These are phyloP conservation scores for Pochonia chlamydosporia DNA, from an alignment of 2,329 filamentous ascomycete species.

Conservation along the genomic window DNA sequence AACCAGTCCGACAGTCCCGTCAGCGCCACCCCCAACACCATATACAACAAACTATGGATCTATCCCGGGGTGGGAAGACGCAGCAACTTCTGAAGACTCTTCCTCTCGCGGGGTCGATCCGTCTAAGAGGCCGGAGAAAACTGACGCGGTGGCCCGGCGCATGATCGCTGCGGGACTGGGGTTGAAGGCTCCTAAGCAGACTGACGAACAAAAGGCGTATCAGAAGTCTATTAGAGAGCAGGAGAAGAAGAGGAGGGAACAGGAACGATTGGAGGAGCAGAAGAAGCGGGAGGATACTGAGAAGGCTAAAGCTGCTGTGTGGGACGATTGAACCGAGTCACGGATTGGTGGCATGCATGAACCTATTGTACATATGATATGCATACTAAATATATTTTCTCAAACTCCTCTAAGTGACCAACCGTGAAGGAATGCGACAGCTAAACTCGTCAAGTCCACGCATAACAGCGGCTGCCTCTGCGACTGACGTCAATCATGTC, in stretches of 20 bases:
- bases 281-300: conserved; percentile 59
- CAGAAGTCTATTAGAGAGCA: conserved; percentile 77
- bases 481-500: too few relatives aligned
- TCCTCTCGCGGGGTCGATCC: conserved; percentile 14
- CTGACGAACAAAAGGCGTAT: conserved; percentile 83
- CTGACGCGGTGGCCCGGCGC: conserved; percentile 80
- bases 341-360: not conserved
- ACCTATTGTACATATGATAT: not conserved
- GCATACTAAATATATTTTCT: not conserved
- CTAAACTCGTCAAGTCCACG: too few relatives aligned
- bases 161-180: conserved; percentile 88
- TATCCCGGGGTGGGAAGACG: conserved; percentile 6
- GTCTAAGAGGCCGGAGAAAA: conserved; percentile 70
- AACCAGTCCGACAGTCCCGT: conserved; percentile 21
- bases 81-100: not conserved
- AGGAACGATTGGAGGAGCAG: conserved; percentile 62
- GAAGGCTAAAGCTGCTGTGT: conserved; percentile 75
- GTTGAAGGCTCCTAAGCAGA: conserved; percentile 71
- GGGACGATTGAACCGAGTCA: conserved; percentile 61
- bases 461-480: too few relatives aligned
- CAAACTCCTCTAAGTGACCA: too few relatives aligned
- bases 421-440: too few relatives aligned
- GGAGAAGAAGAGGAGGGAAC: conserved; percentile 70
- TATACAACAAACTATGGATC: conserved; percentile 39
- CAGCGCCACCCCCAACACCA: conserved; percentile 62